A percentile compares a stretch with the other conserved stretches of the same genome.
phyloP scores from a whole-genome alignment of 2,329 filamentous ascomycete genomes.

The Fusarium sp. region DNA sequence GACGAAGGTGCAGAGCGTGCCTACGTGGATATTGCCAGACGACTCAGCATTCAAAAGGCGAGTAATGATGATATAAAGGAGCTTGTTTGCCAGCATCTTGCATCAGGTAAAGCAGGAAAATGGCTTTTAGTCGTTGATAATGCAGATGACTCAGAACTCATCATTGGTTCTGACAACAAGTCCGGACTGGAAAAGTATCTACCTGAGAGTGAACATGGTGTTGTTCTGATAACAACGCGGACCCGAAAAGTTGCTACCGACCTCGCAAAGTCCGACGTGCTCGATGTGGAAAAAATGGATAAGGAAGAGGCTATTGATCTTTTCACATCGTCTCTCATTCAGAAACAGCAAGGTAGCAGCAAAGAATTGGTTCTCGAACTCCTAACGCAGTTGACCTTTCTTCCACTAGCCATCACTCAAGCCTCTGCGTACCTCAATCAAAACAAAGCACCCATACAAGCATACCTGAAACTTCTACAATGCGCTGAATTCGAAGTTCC shows the following conservation, averaged over 20 bases:
- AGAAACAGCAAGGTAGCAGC: slow-evolving; percentile 38
- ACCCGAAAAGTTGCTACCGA: not conserved
- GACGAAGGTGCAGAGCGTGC: slow-evolving; percentile 50
- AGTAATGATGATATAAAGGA: slow-evolving; percentile 53
- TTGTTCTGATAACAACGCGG: slow-evolving; percentile 41
- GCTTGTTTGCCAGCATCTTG: slow-evolving; percentile 53
- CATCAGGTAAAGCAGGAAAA: slow-evolving; percentile 37
- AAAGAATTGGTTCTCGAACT: slow-evolving; percentile 36
- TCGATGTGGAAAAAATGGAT: slow-evolving; percentile 37
- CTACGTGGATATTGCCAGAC: slow-evolving; percentile 51
- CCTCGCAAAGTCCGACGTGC: slow-evolving; percentile 9
- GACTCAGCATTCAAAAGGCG: slow-evolving; percentile 46
- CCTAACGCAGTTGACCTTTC: slow-evolving; percentile 47
- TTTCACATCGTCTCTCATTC: slow-evolving; percentile 28
- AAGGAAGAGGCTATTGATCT: slow-evolving; percentile 40
- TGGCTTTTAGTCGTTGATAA: slow-evolving; percentile 63
- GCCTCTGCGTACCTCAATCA: slow-evolving; percentile 53
- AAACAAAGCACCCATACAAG: slow-evolving; percentile 35
- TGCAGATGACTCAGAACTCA: slow-evolving; percentile 54
- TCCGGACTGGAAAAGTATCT: slow-evolving; percentile 42
- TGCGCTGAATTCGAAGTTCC: slow-evolving; percentile 39
- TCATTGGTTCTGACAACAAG: slow-evolving; percentile 34
- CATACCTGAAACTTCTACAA: slow-evolving; percentile 46
- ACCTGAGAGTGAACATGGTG: slow-evolving; percentile 38
- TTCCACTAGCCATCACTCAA: slow-evolving; percentile 54